Base-by-base conservation (phyloP, 2,329 filamentous ascomycete genomes). In the Tolypocladium ophioglossoides region DNA sequence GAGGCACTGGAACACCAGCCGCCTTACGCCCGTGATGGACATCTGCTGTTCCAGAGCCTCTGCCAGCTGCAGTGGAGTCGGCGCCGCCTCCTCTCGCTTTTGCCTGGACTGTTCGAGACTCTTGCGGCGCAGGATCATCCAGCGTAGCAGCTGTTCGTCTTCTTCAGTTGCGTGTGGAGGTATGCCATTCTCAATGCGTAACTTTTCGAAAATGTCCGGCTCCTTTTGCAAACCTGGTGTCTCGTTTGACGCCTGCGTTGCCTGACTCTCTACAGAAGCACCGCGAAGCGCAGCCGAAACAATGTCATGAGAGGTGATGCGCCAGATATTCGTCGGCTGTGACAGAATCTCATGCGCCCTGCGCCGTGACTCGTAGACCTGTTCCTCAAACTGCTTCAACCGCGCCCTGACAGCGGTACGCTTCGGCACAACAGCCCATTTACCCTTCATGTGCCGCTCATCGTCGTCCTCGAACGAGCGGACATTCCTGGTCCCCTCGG, bases 221-320 rank as follows among this genome's bases (percentile, higher is more conserved):
- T 51, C 51, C 18, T 52, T 44, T 9, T 37, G 18, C 1, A 30
- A 46, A 1, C 44, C 11, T 1, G 20, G 18, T 8, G 12, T 37
- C 6, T 37, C 38, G 32, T 39, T n/a, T 24, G 38, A 2, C 18
- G 35, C 2, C 6, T 48, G n/a, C 14, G 27, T n/a, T 9, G 10
- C 41, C 32, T 54, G 47, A 14, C 37, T 27, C n/a, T 22, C 18
- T 14, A 24, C 22, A 22, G 61, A 55, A 50, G 56, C 44, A 39
- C 65, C 64, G 7, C 62, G 58, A 30, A 78, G 63, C 16, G 72
- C 70, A 18, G 64, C 65, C 11, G 69, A 70, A 52, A 78, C 61
- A 24, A 79, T 56, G 58, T 79, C 77, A 49, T 71, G 62, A 49
- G 71, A 65, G n/a, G 63, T 66, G 39, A 77, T 66, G 38, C 68